These are phyloP conservation scores for Ceratobasidium sp. DNA, from an alignment of 1,284 basidiomycete species.

Conservation along the genomic window DNA sequence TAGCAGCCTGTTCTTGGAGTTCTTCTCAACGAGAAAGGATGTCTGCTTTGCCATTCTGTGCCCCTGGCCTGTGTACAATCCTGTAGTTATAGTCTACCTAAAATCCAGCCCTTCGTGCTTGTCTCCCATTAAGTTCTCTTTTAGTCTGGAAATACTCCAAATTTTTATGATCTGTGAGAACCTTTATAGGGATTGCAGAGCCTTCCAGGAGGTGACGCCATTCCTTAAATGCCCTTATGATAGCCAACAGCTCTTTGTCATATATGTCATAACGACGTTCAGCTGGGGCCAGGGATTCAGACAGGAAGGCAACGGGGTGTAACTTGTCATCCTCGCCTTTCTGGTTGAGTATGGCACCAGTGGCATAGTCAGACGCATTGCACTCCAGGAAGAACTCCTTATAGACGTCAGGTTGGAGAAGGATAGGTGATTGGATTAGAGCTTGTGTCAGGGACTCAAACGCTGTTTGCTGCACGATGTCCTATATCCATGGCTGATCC, in stretches of 20 bases:
- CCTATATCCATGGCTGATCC: slow-evolving; percentile 47
- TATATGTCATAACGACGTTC: slow-evolving; percentile 52
- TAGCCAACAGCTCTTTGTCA: slow-evolving; percentile 56
- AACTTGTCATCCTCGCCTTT: slow-evolving; percentile 42
- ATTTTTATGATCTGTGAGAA: slow-evolving; percentile 53
- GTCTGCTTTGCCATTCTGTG: slow-evolving; percentile 15
- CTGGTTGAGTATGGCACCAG: slow-evolving; percentile 46
- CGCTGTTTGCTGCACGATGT: slow-evolving; percentile 43
- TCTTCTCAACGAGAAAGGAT: slow-evolving; percentile 7
- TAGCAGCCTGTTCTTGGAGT: slow-evolving; percentile 12
- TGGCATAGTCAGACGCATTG: not conserved
- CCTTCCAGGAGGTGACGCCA: slow-evolving; percentile 55
- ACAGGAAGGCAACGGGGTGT: slow-evolving; percentile 54
- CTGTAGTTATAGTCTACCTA: slow-evolving; percentile 25
- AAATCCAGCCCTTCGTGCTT: slow-evolving; percentile 31
- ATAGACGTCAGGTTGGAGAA: not conserved
- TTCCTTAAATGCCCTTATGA: slow-evolving; percentile 49
- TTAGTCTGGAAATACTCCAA: slow-evolving; percentile 52
- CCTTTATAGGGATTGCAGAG: slow-evolving; percentile 33
- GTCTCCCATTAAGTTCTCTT: slow-evolving; percentile 46
- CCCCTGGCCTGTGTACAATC: slow-evolving; percentile 27
- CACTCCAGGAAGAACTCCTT: slow-evolving; percentile 11
- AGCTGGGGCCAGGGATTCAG: slow-evolving; percentile 51
- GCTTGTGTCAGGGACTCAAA: slow-evolving; percentile 52
- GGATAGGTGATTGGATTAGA: not conserved